Evolutionary conservation across 2,329 filamentous ascomycete species (phyloP).

Genomic region (Cladosporium colombiae): DNA sequence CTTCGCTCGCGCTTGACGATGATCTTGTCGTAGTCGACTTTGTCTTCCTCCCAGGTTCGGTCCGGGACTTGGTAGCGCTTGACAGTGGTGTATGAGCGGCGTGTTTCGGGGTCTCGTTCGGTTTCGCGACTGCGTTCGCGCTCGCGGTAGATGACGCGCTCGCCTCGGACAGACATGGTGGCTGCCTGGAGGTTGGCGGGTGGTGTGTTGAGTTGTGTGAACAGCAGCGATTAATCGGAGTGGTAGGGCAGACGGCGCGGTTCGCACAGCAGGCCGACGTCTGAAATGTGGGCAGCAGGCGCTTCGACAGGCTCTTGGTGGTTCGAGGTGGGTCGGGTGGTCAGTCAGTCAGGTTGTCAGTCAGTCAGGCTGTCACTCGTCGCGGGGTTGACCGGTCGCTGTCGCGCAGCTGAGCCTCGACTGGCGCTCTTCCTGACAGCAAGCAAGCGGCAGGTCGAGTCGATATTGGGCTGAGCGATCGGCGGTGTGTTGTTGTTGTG

Average conservation of each 20-base stretch:
- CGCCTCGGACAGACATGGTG: constrained; percentile 44
- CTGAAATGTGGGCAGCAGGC: neutral
- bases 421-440: neutral
- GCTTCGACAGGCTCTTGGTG: neutral
- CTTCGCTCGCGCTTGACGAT: constrained; percentile 46
- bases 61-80: constrained; percentile 62
- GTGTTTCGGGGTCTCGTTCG: constrained; percentile 38
- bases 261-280: constrained; percentile 11
- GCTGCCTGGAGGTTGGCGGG: constrained; percentile 1
- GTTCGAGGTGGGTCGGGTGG: constrained; percentile 2
- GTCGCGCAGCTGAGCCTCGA: neutral
- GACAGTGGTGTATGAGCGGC: constrained; percentile 55
- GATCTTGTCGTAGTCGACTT: constrained; percentile 49
- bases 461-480: neutral
- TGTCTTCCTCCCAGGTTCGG: constrained; percentile 38
- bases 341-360: neutral
- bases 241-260: neutral
- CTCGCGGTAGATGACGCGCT: constrained; percentile 45
- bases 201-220: neutral
- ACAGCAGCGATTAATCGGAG: neutral
- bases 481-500: neutral
- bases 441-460: neutral
- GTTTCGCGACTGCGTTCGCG: constrained; percentile 49
- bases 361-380: neutral
- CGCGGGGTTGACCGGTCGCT: constrained; percentile 2